Base-by-base conservation (phyloP, 768 basidiomycete species). In the Trametes meyenii region DNA sequence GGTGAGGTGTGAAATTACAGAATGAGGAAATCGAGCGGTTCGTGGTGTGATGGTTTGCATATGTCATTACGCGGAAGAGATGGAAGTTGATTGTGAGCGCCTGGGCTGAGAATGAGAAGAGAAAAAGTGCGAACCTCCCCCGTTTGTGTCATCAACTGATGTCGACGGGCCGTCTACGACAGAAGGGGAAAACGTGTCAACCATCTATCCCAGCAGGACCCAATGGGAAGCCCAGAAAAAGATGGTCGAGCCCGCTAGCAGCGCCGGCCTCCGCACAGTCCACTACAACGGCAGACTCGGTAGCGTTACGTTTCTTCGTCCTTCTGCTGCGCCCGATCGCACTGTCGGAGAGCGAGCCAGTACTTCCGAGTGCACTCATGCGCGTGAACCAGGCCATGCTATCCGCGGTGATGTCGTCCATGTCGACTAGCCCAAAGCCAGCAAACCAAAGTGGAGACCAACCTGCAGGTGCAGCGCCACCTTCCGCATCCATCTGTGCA, bases 381-480 rank as follows among this genome's bases (percentile, higher is more conserved):
- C 52, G 59, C 48, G 56, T 44, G 49, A 33, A 59, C 23, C 29
- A 66, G 62, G 55, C 61, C 78, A 87, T 71, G 61, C 74, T 74
- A 63, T 83, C 83, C 40, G 77, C 64, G 17, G 82, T 83, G 73
- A 90, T 79, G 69, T 83, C 81, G 71, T 75, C 71, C 64, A 82
- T 77, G 78, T 90, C 83, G 69, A 85, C 63, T 71, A 84, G 79
- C 65, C 84, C 86, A 73, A 83, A 54, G 49, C 44, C 38, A 17
- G 50, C 42, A 42, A 58, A 23, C 56, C 45, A 65, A 40, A 54
- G 49, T n/a, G 61, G 64, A 44, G 50, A 82, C 89, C 83, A 88
- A 92, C 90, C 89, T 91, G 75, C 65, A 17, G 62, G 61, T 44
- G 65, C 70, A 35, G 66, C 75, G 36, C 73, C 77, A 51, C 76